Conservation (phyloP, 2,329 filamentous ascomycete species). For the Phymatotrichopsis omnivora region DNA sequence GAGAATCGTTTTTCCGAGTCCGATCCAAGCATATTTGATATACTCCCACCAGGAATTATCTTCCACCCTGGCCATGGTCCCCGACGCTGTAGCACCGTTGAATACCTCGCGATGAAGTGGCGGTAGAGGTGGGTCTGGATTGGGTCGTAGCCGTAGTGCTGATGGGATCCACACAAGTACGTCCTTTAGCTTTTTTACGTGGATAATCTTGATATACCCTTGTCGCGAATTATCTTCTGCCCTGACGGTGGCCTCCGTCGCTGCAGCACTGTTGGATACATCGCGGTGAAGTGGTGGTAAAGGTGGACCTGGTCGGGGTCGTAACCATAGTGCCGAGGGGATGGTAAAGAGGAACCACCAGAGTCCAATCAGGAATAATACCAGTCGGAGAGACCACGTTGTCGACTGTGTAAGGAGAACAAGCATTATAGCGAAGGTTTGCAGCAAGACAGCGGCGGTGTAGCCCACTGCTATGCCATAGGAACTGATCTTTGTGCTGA, state of each 20-base stretch:
- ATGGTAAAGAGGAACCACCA: conserved; percentile 95
- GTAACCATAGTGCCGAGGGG: conserved; percentile 76
- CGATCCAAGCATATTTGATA: conserved; percentile 73
- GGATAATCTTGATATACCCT: no score
- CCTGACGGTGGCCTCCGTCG: background rate
- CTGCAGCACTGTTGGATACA: conserved; percentile 5
- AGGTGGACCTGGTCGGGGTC: conserved; percentile 79
- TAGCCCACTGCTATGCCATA: conserved; percentile 93
- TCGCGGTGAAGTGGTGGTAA: conserved; percentile 38
- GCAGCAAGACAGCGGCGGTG: conserved; percentile 71
- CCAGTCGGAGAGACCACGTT: conserved; percentile 75
- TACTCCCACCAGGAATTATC: conserved; percentile 57
- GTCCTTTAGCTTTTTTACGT: conserved; percentile 16
- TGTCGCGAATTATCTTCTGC: background rate
- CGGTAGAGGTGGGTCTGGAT: conserved; percentile 72
- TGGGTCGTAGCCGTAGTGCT: conserved; percentile 72
- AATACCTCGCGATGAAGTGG: conserved; percentile 9
- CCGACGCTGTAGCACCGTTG: conserved; percentile 16
- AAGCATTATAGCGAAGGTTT: conserved; percentile 59
- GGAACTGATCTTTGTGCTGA: conserved; percentile 85
- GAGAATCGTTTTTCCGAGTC: conserved; percentile 67
- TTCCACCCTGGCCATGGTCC: conserved; percentile 27
- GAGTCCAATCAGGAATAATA: conserved; percentile 71
- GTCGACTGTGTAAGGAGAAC: conserved; percentile 67
- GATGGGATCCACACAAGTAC: no score